Conservation (phyloP, 768 basidiomycete genomes). For the Clavaria fumosa region DNA sequence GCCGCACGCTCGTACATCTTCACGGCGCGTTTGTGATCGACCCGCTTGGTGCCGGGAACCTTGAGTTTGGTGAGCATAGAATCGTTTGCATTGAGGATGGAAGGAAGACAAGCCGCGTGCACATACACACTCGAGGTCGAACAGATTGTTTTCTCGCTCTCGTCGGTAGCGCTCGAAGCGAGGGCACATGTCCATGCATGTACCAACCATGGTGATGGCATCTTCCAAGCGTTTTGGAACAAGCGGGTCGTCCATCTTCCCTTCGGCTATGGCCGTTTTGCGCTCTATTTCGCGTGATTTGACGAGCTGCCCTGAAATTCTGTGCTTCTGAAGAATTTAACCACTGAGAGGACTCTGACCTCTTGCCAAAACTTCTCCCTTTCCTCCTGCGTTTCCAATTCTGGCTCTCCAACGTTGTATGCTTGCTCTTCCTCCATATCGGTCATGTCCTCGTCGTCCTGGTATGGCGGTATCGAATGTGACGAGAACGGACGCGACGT, state of each 20-base stretch:
- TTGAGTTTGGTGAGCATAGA: too few species aligned
- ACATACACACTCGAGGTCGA: conserved; percentile 74
- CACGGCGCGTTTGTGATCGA: conserved; percentile 78
- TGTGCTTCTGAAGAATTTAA: conserved; percentile 10
- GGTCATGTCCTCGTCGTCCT: conserved; percentile 15
- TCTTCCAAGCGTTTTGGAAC: conserved; percentile 71
- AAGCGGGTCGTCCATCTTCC: conserved; percentile 78
- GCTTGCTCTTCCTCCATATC: conserved; percentile 13
- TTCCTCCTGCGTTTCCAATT: conserved; percentile 44
- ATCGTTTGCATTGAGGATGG: too few species aligned
- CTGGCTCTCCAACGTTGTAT: conserved; percentile 29
- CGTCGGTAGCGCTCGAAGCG: conserved; percentile 84
- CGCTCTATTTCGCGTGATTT: conserved; percentile 60
- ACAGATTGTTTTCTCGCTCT: conserved; percentile 78
- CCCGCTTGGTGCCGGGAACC: conserved; percentile 72
- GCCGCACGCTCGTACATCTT: conserved; percentile 93
- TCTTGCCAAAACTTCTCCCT: conserved; percentile 58
- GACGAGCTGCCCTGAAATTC: conserved; percentile 35
- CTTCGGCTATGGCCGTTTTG: conserved; percentile 60
- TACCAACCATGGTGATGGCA: conserved; percentile 86
- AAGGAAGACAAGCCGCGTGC: too few species aligned
- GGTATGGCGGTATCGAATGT: conserved; percentile 10
- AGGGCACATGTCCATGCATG: conserved; percentile 90
- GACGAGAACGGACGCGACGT: conserved; percentile 16
- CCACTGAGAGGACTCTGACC: conserved; percentile 27